These are phyloP conservation scores for Arthrinium phaeospermum DNA, from an alignment of 2,329 filamentous ascomycete species.

Conservation along the genomic window DNA sequence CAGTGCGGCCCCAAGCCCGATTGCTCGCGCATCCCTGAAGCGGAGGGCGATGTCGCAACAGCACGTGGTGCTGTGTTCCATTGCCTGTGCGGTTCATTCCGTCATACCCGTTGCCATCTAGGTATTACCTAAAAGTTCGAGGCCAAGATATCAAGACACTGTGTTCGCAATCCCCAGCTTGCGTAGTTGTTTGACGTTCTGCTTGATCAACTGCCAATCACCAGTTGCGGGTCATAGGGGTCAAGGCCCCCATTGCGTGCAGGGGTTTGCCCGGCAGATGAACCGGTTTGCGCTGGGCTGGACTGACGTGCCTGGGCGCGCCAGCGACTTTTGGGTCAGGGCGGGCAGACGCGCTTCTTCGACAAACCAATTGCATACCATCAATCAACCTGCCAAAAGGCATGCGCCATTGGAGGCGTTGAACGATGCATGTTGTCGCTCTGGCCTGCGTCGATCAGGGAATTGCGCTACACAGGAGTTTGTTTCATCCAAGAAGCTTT, in stretches of 20 bases:
- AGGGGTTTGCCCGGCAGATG: neutral
- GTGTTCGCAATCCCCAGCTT: neutral
- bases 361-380: neutral
- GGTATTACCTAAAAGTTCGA: neutral
- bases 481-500: constrained; percentile 2
- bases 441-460: neutral
- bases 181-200: neutral
- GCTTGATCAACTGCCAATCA: neutral
- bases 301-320: no score
- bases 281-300: neutral
- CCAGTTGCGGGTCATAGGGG: neutral
- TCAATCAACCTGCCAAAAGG: neutral
- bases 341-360: neutral
- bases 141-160: neutral
- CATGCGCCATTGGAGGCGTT: neutral
- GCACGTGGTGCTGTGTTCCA: neutral
- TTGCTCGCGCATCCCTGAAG: neutral
- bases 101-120: neutral
- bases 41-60: neutral
- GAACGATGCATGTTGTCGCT: neutral
- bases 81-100: neutral
- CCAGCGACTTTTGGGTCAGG: neutral
- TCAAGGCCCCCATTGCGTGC: neutral
- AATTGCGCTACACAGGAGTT: constrained; percentile 18
- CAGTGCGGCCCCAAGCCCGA: no score